A percentile compares a stretch with the other conserved stretches of the same genome.
Conservation (phyloP, 148 eudicot genomes). For the Fagopyrum esculentum region DNA sequence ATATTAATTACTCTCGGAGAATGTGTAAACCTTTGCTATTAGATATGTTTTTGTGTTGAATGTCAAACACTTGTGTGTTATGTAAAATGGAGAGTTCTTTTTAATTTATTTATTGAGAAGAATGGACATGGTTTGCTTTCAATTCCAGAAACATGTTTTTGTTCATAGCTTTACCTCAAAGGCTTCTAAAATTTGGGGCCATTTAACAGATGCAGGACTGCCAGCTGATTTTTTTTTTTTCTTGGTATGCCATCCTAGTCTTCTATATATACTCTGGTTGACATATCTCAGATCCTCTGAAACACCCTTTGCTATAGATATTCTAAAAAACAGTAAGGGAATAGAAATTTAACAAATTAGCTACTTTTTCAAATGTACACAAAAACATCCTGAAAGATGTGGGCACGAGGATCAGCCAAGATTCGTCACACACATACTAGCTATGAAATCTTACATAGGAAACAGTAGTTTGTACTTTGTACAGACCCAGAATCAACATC, state of each 20-base stretch:
- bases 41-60: too few relatives aligned
- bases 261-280: background rate
- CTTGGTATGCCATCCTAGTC: background rate
- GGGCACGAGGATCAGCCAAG: background rate
- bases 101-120: background rate
- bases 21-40: too few relatives aligned
- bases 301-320: background rate
- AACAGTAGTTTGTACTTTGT: background rate
- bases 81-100: background rate
- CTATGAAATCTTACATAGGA: background rate
- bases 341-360: background rate
- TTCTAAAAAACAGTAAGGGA: background rate
- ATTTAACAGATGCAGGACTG: background rate
- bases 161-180: background rate
- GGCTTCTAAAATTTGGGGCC: slow-evolving; percentile 2
- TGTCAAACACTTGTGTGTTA: background rate
- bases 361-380: background rate
- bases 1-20: too few relatives aligned
- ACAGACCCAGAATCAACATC: background rate
- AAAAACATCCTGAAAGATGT: background rate
- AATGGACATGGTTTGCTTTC: background rate
- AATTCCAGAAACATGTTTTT: background rate
- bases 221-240: background rate
- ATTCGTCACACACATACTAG: background rate
- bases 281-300: background rate